Evolutionary conservation across 352 stramenopile genomes (phyloP).

Genomic region (Phytophthora vignae): DNA sequence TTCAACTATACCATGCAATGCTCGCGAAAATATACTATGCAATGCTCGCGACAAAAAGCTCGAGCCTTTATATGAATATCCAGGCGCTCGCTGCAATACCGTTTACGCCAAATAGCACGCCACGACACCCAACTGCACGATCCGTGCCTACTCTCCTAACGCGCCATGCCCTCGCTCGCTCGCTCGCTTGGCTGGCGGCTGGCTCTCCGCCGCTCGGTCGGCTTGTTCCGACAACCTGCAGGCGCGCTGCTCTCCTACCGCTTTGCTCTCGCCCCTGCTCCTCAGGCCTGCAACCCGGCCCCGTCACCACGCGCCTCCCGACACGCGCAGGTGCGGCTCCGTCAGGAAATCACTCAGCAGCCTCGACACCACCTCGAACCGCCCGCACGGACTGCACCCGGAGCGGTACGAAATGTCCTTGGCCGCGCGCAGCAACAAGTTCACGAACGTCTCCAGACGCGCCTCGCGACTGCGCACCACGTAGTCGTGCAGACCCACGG

Average conservation of each 20-base stretch:
- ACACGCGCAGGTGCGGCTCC: background rate
- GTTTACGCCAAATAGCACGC: conserved; percentile 25
- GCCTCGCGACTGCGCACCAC: conserved; percentile 21
- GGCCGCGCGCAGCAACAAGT: conserved; percentile 40
- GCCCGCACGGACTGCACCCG: conserved; percentile 38
- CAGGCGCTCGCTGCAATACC: conserved; percentile 16
- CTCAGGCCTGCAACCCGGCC: too few species aligned
- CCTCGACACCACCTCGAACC: conserved; percentile 46
- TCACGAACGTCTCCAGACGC: conserved; percentile 43
- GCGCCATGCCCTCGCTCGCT: conserved; percentile 6
- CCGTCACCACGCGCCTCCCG: too few species aligned
- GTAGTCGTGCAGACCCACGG: conserved; percentile 11
- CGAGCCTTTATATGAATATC: conserved; percentile 19
- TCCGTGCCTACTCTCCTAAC: conserved; percentile 16
- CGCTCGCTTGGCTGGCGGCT: background rate
- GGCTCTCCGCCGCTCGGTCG: too few species aligned
- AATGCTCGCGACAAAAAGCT: background rate
- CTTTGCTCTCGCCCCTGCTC: too few species aligned
- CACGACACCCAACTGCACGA: conserved; percentile 16
- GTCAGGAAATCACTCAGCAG: conserved; percentile 56
- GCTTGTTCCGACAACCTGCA: too few species aligned
- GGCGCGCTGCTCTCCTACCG: too few species aligned
- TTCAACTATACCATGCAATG: too few species aligned
- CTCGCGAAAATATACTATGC: too few species aligned
- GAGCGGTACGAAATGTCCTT: conserved; percentile 52